Evolutionary conservation across 129 eudicot species (phyloP), one percentile per base, ranked within the genome.

Genomic region (Flaveria sonorensis): DNA sequence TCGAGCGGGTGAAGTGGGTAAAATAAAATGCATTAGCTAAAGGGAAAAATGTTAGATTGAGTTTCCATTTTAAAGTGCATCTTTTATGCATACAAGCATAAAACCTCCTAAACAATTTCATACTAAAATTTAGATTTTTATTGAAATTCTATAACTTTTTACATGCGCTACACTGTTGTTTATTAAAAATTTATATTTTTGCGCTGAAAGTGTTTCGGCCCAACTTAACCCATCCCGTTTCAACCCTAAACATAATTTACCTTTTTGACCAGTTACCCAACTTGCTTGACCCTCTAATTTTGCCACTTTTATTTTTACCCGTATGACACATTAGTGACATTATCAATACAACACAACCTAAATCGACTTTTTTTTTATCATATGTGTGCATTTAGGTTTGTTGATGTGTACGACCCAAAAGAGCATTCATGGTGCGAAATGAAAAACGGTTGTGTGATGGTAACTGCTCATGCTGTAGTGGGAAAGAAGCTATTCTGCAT

Each of bases 381-480:
- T 42, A 3, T 4, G 43, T 45, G 20, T 26, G 4, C 21, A 24
- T 40, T 10, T 66, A 81, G 84, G 70, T 90, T 80, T 40, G 89
- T 92, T 18, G 98, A 93, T 67, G 87, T 93, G 51, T 93, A 93
- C 61, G 46, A 79, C 83, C 92, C 98, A 2, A 88, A 77, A 67
- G 79, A 48, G 11, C 93, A 84, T 56, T 61, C 87, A n/a, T 93
- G 98, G 98, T 45, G 71, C 12, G 93, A 87, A 86, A 93, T 87
- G 92, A 93, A 93, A 75, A 93, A 91, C 43, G 97, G 98, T 3
- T 93, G 98, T 71, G 98, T 93, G 14, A 93, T 93, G 98, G 98
- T 93, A 10, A 93, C 98, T 1, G 89, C 98, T 43, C 97, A 90
- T 77, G 97, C 98, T 4, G 92, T 90, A 30, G 77, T 93, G 4